Percentiles rank a stretch among this genome's conserved stretches.
Conservation (phyloP, 2,329 filamentous ascomycete genomes). For the Exophiala lecanii-corni region DNA sequence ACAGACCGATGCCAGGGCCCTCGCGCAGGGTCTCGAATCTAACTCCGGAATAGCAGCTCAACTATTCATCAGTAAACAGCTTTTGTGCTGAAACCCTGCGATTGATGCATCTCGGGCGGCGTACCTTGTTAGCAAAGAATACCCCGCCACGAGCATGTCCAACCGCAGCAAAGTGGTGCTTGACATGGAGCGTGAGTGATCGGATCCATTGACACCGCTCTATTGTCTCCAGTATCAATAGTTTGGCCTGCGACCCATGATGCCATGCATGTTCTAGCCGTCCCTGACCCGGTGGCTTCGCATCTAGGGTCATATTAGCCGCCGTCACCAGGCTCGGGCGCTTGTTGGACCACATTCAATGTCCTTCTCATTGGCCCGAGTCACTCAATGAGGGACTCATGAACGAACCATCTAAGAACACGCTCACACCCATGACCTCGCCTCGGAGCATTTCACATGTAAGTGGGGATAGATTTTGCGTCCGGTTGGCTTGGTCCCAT, state of each 20-base stretch:
- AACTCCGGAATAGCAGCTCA: no score
- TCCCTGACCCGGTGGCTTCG: slow-evolving; percentile 10
- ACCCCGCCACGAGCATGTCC: neutral
- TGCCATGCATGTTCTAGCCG: neutral
- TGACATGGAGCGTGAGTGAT: no score
- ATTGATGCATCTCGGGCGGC: no score
- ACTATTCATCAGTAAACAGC: no score
- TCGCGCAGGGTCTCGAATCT: no score
- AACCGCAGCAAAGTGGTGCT: neutral
- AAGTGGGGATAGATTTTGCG: slow-evolving; percentile 1
- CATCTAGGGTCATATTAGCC: slow-evolving; percentile 13
- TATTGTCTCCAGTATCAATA: slow-evolving; percentile 3
- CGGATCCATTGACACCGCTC: neutral
- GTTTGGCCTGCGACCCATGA: neutral
- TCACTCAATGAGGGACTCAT: slow-evolving; percentile 10
- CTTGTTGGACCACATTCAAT: slow-evolving; percentile 17
- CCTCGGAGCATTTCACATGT: slow-evolving; percentile 12
- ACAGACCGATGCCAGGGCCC: no score
- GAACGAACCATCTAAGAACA: slow-evolving; percentile 4
- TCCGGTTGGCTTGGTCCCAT: slow-evolving; percentile 6
- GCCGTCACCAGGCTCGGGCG: slow-evolving; percentile 19
- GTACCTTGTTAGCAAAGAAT: neutral
- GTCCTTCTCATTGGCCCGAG: slow-evolving; percentile 10
- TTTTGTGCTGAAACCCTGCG: no score
- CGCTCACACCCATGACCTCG: neutral